Percentiles rank a stretch among this genome's conserved stretches.
Evolutionary conservation across 108 stramenopile species (phyloP).

Genomic region (Fragilariopsis cylindrus): DNA sequence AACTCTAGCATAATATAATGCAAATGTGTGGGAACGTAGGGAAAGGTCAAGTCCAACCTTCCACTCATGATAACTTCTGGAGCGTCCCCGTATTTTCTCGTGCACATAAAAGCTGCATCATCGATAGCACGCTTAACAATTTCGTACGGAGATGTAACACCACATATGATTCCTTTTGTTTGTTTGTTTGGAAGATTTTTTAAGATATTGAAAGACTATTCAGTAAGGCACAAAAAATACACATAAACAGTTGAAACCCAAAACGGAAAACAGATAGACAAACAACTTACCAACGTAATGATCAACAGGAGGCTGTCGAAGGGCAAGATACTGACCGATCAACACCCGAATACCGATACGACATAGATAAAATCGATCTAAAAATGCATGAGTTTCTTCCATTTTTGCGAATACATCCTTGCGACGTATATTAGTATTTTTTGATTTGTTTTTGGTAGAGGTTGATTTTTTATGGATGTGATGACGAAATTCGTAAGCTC

Average conservation of each 20-base stretch:
- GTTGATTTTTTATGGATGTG: slow-evolving; percentile 48
- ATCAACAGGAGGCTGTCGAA: slow-evolving; percentile 84
- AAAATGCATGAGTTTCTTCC: slow-evolving; percentile 88
- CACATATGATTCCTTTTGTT: slow-evolving; percentile 54
- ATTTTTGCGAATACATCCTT: slow-evolving; percentile 48
- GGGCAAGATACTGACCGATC: slow-evolving; percentile 93
- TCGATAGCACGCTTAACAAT: slow-evolving; percentile 95
- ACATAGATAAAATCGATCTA: slow-evolving; percentile 96
- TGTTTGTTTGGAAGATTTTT: too few relatives aligned
- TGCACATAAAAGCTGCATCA: slow-evolving; percentile 97
- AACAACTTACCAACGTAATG: slow-evolving; percentile 78
- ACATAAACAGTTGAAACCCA: too few relatives aligned
- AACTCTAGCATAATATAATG: slow-evolving; percentile 98
- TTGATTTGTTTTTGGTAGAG: slow-evolving; percentile 19
- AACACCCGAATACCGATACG: slow-evolving; percentile 98
- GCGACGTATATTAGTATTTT: slow-evolving; percentile 13
- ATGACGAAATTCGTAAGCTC: slow-evolving; percentile 92
- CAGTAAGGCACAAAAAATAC: too few relatives aligned
- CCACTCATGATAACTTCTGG: slow-evolving; percentile 98
- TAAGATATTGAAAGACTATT: too few relatives aligned
- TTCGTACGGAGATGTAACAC: slow-evolving; percentile 89
- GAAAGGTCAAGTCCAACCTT: slow-evolving; percentile 92
- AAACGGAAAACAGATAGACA: slow-evolving; percentile 1
- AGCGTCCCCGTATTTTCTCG: slow-evolving; percentile 96
- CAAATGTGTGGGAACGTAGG: slow-evolving; percentile 90